Evolutionary conservation across 805 yeast species (phyloP).

Genomic region (Suhomyces sp.): DNA sequence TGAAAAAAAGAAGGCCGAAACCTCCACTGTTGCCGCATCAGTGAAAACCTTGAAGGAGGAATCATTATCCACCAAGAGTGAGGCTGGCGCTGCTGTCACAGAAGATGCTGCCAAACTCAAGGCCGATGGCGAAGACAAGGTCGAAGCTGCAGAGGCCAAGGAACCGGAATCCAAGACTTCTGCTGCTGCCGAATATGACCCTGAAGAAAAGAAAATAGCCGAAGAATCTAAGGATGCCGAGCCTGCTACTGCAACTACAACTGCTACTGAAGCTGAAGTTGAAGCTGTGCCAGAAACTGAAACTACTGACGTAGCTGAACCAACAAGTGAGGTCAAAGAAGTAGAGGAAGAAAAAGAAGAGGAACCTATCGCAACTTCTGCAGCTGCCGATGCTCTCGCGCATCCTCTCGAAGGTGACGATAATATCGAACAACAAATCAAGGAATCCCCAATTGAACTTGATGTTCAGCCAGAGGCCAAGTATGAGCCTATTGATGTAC

Average conservation of each 20-base stretch:
- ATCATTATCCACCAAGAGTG: constrained; percentile 6
- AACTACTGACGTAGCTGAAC: constrained; percentile 9
- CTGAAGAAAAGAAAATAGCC: constrained; percentile 7
- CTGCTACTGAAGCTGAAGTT: constrained; percentile 10
- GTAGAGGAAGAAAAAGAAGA: constrained; percentile 11
- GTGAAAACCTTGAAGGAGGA: constrained; percentile 7
- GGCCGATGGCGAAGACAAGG: no score
- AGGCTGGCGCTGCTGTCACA: constrained; percentile 1
- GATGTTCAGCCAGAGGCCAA: constrained; percentile 33
- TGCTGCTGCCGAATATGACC: constrained; percentile 2
- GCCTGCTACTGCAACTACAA: constrained; percentile 6
- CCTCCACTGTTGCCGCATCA: constrained; percentile 10
- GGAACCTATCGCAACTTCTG: neutral
- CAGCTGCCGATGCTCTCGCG: constrained; percentile 1
- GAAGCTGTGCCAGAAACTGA: constrained; percentile 12
- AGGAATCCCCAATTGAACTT: constrained; percentile 36
- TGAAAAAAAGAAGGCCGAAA: constrained; percentile 13
- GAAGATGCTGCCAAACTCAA: no score
- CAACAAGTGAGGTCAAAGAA: constrained; percentile 11
- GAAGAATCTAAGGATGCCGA: constrained; percentile 3
- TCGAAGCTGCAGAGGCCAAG: constrained; percentile 6
- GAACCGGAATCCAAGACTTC: neutral
- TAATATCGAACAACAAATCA: constrained; percentile 24
- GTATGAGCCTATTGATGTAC: constrained; percentile 35
- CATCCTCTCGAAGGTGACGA: constrained; percentile 22